Evolutionary conservation across 768 basidiomycete species (phyloP).

Genomic region (Harrya chromipes): DNA sequence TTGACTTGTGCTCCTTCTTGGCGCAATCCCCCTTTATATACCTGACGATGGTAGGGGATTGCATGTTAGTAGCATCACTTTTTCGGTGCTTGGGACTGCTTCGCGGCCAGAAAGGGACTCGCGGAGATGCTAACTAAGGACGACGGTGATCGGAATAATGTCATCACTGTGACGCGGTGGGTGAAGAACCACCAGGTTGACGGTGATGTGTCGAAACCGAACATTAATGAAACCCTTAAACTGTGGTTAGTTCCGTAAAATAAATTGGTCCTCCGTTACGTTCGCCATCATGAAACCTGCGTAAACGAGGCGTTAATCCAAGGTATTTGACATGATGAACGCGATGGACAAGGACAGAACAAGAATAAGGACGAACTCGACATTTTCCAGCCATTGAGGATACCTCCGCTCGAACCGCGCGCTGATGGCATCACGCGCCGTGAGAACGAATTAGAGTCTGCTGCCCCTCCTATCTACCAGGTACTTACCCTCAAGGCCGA

Average conservation of each 20-base stretch:
- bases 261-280: background rate
- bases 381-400: background rate
- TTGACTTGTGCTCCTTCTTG: background rate
- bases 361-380: background rate
- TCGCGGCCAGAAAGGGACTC: background rate
- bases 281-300: background rate
- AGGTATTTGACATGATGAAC: too few species aligned
- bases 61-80: background rate
- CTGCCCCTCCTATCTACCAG: background rate
- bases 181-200: too few species aligned
- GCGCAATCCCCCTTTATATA: constrained; percentile 10
- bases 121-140: background rate
- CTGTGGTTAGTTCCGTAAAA: background rate
- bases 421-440: background rate
- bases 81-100: too few species aligned
- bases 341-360: too few species aligned
- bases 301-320: too few species aligned
- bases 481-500: background rate
- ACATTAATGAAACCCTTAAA: constrained; percentile 7
- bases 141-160: too few species aligned
- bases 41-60: background rate
- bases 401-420: background rate
- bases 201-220: too few species aligned
- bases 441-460: background rate
- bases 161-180: too few species aligned